These are phyloP conservation scores for Discostella pseudostelligera DNA, from an alignment of 108 stramenopile genomes.

Conservation along the genomic window DNA sequence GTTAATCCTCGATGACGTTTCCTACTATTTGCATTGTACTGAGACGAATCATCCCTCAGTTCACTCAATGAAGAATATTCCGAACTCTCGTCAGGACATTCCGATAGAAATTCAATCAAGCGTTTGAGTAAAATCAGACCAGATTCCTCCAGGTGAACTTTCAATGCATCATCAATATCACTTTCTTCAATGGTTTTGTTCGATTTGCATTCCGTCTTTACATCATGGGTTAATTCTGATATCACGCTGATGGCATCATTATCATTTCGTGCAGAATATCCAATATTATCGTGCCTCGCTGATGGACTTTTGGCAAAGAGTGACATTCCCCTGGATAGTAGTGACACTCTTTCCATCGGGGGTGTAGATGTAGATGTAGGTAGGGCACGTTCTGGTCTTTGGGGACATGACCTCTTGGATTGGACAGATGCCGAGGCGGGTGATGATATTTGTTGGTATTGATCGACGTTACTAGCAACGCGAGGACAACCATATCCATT, in stretches of 20 bases:
- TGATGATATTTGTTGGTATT: neutral
- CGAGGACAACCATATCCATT: neutral
- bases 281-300: neutral
- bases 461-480: no score
- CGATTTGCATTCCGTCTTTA: slow-evolving; percentile 6
- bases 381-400: neutral
- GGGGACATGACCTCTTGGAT: slow-evolving; percentile 3
- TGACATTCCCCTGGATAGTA: slow-evolving; percentile 5
- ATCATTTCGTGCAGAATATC: slow-evolving; percentile 12
- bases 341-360: neutral
- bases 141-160: slow-evolving; percentile 36
- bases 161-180: slow-evolving; percentile 20
- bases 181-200: neutral
- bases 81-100: slow-evolving; percentile 37
- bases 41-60: neutral
- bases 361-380: neutral
- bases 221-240: slow-evolving; percentile 31
- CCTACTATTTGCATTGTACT: neutral
- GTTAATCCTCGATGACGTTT: slow-evolving; percentile 54
- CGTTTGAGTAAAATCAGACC: slow-evolving; percentile 40
- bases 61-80: slow-evolving; percentile 1
- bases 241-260: slow-evolving; percentile 33
- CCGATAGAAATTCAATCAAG: slow-evolving; percentile 46
- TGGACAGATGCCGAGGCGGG: neutral
- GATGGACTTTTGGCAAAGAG: slow-evolving; percentile 7